These are phyloP conservation scores for Cyberlindnera nakhonratchasimensis DNA, from an alignment of 805 yeast species.

Conservation along the genomic window DNA sequence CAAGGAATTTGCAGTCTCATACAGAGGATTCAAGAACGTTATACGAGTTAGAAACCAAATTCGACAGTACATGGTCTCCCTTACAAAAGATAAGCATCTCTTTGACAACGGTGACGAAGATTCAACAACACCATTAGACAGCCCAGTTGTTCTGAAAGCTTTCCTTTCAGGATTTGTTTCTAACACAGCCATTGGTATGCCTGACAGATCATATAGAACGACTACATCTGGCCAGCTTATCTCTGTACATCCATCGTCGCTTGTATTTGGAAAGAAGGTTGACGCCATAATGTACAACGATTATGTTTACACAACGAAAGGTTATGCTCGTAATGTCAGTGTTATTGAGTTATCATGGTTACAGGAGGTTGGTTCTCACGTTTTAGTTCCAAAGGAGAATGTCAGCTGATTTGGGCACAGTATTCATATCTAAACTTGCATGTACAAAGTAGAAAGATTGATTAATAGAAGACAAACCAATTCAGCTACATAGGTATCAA, in stretches of 20 bases:
- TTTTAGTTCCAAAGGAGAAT: constrained; percentile 17
- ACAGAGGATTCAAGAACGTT: constrained; percentile 78
- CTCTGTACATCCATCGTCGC: constrained; percentile 86
- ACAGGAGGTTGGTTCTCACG: constrained; percentile 50
- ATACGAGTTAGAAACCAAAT: constrained; percentile 73
- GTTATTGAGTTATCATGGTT: constrained; percentile 81
- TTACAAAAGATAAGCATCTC: constrained; percentile 37
- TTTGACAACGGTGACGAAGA: constrained; percentile 23
- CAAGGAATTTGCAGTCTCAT: constrained; percentile 67
- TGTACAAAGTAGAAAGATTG: background rate
- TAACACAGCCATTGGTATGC: constrained; percentile 91
- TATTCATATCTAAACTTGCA: background rate
- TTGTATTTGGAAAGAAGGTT: constrained; percentile 73
- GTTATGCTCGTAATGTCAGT: constrained; percentile 88
- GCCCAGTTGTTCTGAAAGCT: constrained; percentile 63
- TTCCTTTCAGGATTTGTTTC: constrained; percentile 81
- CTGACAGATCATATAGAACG: constrained; percentile 89
- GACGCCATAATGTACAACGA: constrained; percentile 95
- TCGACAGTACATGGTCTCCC: constrained; percentile 55
- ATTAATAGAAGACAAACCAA: too few relatives aligned
- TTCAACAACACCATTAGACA: constrained; percentile 38
- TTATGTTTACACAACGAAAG: constrained; percentile 88
- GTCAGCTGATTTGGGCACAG: constrained; percentile 3
- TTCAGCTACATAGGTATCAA: too few relatives aligned
- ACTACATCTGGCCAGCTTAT: constrained; percentile 79